Percentiles rank a stretch among this genome's conserved stretches.
These are phyloP conservation scores for Rosa persica DNA, from an alignment of 306 rosid species.

Conservation along the genomic window DNA sequence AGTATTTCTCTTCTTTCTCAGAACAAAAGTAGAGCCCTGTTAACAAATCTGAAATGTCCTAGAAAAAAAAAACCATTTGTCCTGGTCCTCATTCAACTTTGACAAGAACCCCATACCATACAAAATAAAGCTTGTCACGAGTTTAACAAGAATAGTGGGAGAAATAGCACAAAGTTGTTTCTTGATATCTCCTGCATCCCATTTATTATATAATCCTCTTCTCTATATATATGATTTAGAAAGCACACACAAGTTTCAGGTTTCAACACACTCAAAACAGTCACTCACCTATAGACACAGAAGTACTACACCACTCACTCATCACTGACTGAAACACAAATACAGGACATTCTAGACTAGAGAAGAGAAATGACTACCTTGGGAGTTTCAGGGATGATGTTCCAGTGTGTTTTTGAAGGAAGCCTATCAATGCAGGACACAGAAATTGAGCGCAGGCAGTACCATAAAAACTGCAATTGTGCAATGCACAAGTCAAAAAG, in stretches of 20 bases:
- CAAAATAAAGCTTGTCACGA: background rate
- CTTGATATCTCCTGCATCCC: constrained; percentile 10
- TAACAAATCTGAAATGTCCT: background rate
- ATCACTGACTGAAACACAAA: background rate
- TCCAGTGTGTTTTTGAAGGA: constrained; percentile 54
- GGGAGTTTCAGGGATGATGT: constrained; percentile 39
- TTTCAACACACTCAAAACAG: constrained; percentile 6
- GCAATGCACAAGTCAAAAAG: constrained; percentile 19
- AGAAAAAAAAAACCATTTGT: background rate
- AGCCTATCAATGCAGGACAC: constrained; percentile 49
- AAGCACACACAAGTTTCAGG: constrained; percentile 9
- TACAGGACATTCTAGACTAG: background rate
- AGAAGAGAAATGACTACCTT: constrained; percentile 32
- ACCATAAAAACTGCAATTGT: constrained; percentile 45
- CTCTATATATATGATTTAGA: constrained; percentile 8
- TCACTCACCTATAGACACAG: background rate
- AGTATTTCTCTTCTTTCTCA: background rate
- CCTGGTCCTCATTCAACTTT: background rate
- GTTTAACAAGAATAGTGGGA: constrained; percentile 1
- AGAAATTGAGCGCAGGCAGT: constrained; percentile 62
- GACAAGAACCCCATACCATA: background rate
- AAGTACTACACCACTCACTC: background rate
- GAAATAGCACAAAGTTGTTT: background rate
- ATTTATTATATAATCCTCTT: background rate
- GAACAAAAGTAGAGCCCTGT: background rate